Conservation (phyloP, 1,284 basidiomycete species). For the Malassezia restricta region DNA sequence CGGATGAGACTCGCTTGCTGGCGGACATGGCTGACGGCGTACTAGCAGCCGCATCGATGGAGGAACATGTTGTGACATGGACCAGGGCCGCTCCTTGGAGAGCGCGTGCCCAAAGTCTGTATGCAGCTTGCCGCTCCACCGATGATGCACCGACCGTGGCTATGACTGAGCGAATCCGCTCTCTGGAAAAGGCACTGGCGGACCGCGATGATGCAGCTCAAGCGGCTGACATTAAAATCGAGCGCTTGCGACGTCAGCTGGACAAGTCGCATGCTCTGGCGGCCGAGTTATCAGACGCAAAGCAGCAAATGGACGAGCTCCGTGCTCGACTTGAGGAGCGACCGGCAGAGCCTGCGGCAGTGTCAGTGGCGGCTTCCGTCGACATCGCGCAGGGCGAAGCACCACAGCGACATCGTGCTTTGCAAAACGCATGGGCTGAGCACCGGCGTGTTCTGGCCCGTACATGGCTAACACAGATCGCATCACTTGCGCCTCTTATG, state of each 20-base stretch:
- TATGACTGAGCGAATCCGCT: background rate
- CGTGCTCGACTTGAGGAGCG: constrained; percentile 68
- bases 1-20: constrained; percentile 52
- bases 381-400: background rate
- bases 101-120: constrained; percentile 71
- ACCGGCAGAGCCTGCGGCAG: background rate
- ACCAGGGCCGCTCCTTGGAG: constrained; percentile 60
- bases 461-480: background rate
- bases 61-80: constrained; percentile 14
- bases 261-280: constrained; percentile 82
- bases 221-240: constrained; percentile 73
- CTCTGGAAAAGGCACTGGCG: background rate
- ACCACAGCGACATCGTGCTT: background rate
- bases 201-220: background rate
- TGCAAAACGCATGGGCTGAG: background rate
- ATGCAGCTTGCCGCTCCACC: constrained; percentile 49
- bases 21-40: constrained; percentile 51
- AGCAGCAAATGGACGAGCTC: constrained; percentile 70
- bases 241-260: constrained; percentile 81
- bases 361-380: background rate
- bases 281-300: constrained; percentile 66
- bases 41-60: constrained; percentile 7
- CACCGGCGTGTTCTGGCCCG: background rate
- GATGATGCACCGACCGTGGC: constrained; percentile 1
- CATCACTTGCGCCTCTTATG: background rate